Evolutionary conservation across 768 basidiomycete species (phyloP), one percentile per base, ranked within the genome.

Genomic region (Pisolithus marmoratus): DNA sequence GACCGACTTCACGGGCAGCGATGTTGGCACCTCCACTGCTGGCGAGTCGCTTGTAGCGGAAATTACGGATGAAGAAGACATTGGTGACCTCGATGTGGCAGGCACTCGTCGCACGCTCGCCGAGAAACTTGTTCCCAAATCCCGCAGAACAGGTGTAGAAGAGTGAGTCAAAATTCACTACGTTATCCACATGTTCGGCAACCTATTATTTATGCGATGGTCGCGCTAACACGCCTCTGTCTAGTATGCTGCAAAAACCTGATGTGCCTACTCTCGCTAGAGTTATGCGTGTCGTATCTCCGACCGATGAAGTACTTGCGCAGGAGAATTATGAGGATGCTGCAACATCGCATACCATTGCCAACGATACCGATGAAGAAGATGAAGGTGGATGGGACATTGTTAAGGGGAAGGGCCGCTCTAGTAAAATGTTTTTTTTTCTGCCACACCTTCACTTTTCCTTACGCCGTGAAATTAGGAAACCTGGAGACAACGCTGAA

Each of bases 381-480:
- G 88, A 88, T 49, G 87, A 85, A 47, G 85, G 82, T 2, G 75
- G 73, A 17, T 91, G 89, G 90, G 86, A 81, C 22, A 79, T 89
- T 40, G 87, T 92, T 58, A 79, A 74, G 68, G 80, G 80, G 58
- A 75, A 76, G 51, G 63, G 68, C 37, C 74, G 72, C 44, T 57
- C 68, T 23, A 73, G 79, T 81, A 65, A 29, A 29, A 29, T 29
- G 29, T 72, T 45, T 49, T 27, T 47, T 53, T 46, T 48, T 20
- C 6, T 8, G 41, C 29, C 2, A 20, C 38, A 37, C 41, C 23
- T 44, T 31, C 22, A n/a, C 27, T 36, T 6, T 26, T 37, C 27
- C 47, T 62, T 31, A 57, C 44, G 46, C 42, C 23, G 15, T 12
- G 2, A 41, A 20, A 23, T 29, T n/a, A 70, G 69, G 53, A 31